Conservation (phyloP, 176 grass and related monocot genomes). For the Puya raimondii region DNA sequence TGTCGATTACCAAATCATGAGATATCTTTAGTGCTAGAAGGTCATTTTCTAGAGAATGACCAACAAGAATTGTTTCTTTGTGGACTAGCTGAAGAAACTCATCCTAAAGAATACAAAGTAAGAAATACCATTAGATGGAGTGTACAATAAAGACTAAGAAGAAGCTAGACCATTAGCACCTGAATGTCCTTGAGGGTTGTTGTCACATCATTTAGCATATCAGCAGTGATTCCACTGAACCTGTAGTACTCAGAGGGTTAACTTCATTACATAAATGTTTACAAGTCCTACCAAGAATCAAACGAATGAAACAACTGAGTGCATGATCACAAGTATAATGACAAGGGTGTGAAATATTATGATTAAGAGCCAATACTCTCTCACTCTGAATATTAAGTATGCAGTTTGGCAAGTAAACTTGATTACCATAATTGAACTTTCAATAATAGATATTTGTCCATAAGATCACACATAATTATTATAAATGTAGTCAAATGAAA, state of each 20-base stretch:
- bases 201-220: constrained; percentile 81
- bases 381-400: no score
- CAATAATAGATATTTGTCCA: not conserved
- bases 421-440: not conserved
- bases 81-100: constrained; percentile 59
- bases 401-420: no score
- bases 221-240: constrained; percentile 82
- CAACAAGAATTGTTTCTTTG: constrained; percentile 93
- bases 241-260: constrained; percentile 26
- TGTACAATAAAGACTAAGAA: not conserved
- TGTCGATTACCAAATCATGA: constrained; percentile 79
- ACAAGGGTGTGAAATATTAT: no score
- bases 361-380: no score
- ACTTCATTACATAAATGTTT: not conserved
- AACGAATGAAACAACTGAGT: not conserved
- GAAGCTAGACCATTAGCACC: constrained; percentile 20
- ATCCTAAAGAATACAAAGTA: constrained; percentile 47
- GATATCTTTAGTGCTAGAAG: constrained; percentile 68
- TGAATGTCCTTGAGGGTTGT: constrained; percentile 88
- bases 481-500: not conserved
- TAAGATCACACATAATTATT: not conserved
- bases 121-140: not conserved
- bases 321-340: no score
- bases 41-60: constrained; percentile 96
- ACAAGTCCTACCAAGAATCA: not conserved